Percentiles rank a stretch among this genome's conserved stretches.
Evolutionary conservation across 345 rosid species (phyloP).

Genomic region (Zanthoxylum bungeanum): DNA sequence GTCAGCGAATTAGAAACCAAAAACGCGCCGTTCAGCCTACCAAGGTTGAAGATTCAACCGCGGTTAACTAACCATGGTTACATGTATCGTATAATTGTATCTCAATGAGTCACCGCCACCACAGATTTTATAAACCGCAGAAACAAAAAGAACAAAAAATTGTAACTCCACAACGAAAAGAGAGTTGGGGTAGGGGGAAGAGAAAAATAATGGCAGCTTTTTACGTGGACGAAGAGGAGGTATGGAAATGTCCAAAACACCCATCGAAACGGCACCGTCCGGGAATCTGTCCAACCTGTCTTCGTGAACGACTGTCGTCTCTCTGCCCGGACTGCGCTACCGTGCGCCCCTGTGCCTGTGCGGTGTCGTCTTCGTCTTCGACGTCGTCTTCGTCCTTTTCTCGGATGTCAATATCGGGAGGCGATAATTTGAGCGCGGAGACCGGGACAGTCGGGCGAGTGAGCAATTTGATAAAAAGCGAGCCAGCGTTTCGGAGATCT

Average conservation of each 20-base stretch:
- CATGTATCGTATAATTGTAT: neutral
- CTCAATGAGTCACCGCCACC: neutral
- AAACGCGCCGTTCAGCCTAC: conserved; percentile 17
- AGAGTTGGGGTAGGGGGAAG: neutral
- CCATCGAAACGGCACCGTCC: conserved; percentile 59
- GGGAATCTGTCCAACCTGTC: conserved; percentile 87
- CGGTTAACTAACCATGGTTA: conserved; percentile 26
- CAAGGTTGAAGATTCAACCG: conserved; percentile 1
- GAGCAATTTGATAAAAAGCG: conserved; percentile 56
- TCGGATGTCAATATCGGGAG: conserved; percentile 30
- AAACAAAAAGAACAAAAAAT: conserved; percentile 24
- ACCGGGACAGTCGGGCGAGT: conserved; percentile 54
- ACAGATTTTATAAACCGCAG: conserved; percentile 20
- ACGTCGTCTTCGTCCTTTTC: conserved; percentile 50
- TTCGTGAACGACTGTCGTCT: conserved; percentile 62
- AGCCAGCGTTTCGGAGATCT: conserved; percentile 77
- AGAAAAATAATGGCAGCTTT: conserved; percentile 22
- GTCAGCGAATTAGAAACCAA: neutral
- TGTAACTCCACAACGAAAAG: neutral
- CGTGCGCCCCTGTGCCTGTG: conserved; percentile 62
- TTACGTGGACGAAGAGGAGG: conserved; percentile 64
- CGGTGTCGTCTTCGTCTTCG: conserved; percentile 37
- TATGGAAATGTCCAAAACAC: conserved; percentile 68
- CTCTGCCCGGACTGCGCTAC: conserved; percentile 86
- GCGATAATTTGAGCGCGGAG: conserved; percentile 9